Percentiles rank a stretch among this genome's conserved stretches.
These are phyloP conservation scores for Rhodotorula sphaerocarpa DNA, from an alignment of 768 basidiomycete genomes.

Conservation along the genomic window DNA sequence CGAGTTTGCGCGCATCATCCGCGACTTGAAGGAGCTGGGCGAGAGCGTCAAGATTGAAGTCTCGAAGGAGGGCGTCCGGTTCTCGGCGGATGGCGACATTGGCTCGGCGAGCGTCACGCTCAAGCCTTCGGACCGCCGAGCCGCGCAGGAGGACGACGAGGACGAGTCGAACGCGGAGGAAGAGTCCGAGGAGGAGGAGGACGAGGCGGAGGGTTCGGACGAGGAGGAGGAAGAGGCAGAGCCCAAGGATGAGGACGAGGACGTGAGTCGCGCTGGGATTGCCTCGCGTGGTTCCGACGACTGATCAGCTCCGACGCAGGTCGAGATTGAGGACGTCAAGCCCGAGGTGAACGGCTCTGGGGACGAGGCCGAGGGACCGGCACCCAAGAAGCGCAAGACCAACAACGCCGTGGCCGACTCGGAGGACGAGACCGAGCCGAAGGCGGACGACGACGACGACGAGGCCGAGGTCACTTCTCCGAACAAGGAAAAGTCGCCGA, in stretches of 20 bases:
- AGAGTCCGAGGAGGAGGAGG: conserved; percentile 23
- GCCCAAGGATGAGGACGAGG: conserved; percentile 43
- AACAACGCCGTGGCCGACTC: conserved; percentile 50
- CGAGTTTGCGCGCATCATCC: conserved; percentile 87
- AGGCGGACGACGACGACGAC: conserved; percentile 10
- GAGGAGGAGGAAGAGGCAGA: conserved; percentile 19
- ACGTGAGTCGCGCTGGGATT: conserved; percentile 18
- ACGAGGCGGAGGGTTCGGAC: conserved; percentile 38
- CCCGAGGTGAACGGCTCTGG: conserved; percentile 41
- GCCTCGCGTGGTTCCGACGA: no score
- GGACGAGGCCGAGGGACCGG: not conserved
- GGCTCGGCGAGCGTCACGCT: conserved; percentile 82
- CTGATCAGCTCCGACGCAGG: no score
- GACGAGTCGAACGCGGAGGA: conserved; percentile 39
- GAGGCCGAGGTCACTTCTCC: not conserved
- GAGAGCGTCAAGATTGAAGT: conserved; percentile 94
- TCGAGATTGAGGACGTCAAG: conserved; percentile 40
- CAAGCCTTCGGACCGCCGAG: conserved; percentile 50
- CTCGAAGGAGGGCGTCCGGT: conserved; percentile 87
- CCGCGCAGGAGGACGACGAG: conserved; percentile 25
- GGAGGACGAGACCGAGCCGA: conserved; percentile 6
- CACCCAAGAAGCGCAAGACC: conserved; percentile 36
- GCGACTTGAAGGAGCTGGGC: conserved; percentile 79
- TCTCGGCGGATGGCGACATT: conserved; percentile 84
- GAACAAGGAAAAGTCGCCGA: conserved; percentile 6